Evolutionary conservation across 1,284 basidiomycete species (phyloP).

Genomic region (Ustilago vetiveriae): DNA sequence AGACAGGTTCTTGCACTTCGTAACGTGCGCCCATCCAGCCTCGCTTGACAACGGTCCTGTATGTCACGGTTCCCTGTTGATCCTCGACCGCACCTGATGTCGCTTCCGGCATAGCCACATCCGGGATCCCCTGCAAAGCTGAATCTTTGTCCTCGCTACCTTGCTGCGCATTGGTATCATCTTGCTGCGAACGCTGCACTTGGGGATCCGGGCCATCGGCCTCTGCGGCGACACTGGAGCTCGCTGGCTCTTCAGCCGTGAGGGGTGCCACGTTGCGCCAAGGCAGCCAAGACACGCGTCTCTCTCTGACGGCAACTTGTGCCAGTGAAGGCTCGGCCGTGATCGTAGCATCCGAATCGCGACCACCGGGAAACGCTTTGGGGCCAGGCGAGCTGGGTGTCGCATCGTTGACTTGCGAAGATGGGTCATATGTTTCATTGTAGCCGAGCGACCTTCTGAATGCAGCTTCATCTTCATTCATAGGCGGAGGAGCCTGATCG

Average conservation of each 20-base stretch:
- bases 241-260: neutral
- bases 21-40: conserved; percentile 46
- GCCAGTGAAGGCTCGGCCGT: conserved; percentile 3
- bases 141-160: neutral
- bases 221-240: no score
- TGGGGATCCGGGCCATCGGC: neutral
- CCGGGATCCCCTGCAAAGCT: neutral
- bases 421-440: conserved; percentile 7
- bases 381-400: neutral
- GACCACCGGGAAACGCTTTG: conserved; percentile 12
- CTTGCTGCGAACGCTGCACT: neutral
- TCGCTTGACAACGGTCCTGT: conserved; percentile 40
- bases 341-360: conserved; percentile 26
- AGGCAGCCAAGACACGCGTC: conserved; percentile 37
- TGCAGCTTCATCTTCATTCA: conserved; percentile 49
- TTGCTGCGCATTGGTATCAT: neutral
- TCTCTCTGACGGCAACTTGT: conserved; percentile 9
- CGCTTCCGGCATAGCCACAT: neutral
- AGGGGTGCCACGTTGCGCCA: conserved; percentile 32
- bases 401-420: neutral
- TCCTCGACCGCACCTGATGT: neutral
- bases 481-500: conserved; percentile 35
- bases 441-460: conserved; percentile 43
- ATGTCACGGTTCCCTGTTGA: conserved; percentile 14
- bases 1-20: conserved; percentile 36